Evolutionary conservation across 441 rosid genomes (phyloP).

Genomic region (Bocquillonia castaneifolia): DNA sequence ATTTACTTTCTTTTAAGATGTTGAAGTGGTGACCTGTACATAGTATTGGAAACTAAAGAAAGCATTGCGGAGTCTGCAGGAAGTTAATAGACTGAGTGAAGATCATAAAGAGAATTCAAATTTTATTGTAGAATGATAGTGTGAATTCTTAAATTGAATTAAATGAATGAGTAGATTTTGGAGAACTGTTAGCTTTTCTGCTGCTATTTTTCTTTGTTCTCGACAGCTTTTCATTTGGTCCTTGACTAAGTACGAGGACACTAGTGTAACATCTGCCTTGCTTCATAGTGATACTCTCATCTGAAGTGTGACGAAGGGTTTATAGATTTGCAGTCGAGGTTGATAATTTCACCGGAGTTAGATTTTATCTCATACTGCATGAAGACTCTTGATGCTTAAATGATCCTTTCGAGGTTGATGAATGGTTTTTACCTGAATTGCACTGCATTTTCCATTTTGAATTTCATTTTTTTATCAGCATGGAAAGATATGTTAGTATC

Average conservation of each 20-base stretch:
- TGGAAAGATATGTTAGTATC: too few relatives aligned
- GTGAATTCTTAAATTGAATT: background rate
- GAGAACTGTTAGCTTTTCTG: background rate
- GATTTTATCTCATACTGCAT: too few relatives aligned
- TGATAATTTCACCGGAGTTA: background rate
- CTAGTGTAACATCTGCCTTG: background rate
- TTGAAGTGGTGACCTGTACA: conserved; percentile 23
- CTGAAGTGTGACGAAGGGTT: background rate
- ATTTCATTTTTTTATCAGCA: too few relatives aligned
- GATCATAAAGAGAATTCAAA: background rate
- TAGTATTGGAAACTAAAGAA: conserved; percentile 8
- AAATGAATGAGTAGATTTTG: background rate
- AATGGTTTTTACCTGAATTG: too few relatives aligned
- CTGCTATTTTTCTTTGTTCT: background rate
- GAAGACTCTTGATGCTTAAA: too few relatives aligned
- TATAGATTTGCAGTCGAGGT: background rate
- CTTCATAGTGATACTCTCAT: background rate
- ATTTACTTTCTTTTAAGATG: conserved; percentile 15
- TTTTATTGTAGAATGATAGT: conserved; percentile 17
- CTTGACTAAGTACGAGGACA: background rate
- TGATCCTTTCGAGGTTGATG: too few relatives aligned
- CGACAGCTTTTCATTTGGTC: background rate
- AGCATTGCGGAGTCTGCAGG: conserved; percentile 12
- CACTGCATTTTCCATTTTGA: too few relatives aligned
- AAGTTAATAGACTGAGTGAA: conserved; percentile 13